Percentiles rank a stretch among this genome's conserved stretches.
Evolutionary conservation across 1,284 basidiomycete species (phyloP).

Genomic region (Sanghuangporus weigelae): DNA sequence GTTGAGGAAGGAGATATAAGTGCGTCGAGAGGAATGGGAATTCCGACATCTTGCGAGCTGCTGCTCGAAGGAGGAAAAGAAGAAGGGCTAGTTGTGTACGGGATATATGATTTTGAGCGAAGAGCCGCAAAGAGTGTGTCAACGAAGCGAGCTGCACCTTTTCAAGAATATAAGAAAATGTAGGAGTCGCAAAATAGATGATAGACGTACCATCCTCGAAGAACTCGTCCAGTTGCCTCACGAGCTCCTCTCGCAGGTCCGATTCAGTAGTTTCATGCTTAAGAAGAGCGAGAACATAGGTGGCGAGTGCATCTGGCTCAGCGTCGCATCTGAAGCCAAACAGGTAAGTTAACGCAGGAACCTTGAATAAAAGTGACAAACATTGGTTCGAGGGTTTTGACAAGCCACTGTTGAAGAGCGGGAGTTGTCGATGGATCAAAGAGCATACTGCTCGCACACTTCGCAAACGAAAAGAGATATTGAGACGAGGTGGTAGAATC

Average conservation of each 20-base stretch:
- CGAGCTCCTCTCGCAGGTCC: conserved; percentile 80
- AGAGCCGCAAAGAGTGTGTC: conserved; percentile 80
- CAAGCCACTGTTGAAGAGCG: conserved; percentile 53
- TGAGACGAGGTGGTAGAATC: neutral
- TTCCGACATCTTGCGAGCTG: conserved; percentile 50
- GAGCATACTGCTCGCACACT: conserved; percentile 4
- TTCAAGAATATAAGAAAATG: conserved; percentile 17
- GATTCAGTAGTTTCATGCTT: conserved; percentile 82
- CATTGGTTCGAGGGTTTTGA: conserved; percentile 84
- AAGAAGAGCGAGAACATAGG: conserved; percentile 92
- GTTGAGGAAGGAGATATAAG: conserved; percentile 41
- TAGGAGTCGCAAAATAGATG: neutral
- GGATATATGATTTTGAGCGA: conserved; percentile 76
- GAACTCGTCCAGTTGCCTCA: conserved; percentile 83
- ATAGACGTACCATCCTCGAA: conserved; percentile 72
- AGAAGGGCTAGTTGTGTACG: conserved; percentile 40
- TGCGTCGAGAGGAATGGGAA: conserved; percentile 72
- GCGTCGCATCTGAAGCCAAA: conserved; percentile 78
- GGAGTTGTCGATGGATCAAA: conserved; percentile 12
- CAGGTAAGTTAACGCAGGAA: conserved; percentile 17
- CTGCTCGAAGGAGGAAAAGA: conserved; percentile 32
- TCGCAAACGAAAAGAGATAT: neutral
- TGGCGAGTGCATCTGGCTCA: conserved; percentile 88
- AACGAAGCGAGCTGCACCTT: conserved; percentile 77
- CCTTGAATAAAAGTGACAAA: conserved; percentile 32